Base-by-base conservation (phyloP, 306 rosid species). In the Lathyrus oleraceus region DNA sequence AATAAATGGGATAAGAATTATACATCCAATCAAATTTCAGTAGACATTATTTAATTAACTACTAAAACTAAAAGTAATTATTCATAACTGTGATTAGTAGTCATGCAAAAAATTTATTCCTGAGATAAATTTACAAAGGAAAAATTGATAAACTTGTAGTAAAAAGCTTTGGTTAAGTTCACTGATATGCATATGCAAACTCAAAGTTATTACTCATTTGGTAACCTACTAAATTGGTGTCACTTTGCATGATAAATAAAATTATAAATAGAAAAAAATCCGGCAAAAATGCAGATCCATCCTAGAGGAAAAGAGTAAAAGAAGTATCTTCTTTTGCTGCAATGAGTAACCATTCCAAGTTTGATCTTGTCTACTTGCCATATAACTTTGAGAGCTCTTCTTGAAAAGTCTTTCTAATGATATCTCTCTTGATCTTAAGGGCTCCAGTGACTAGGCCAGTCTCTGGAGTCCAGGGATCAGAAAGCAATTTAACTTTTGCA, bases 401-500 rank as follows among this genome's bases (percentile, higher is more conserved):
- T 10, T 87, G 43, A 76, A 89, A 89, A 54, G 88, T 70, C 86
- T 85, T 95, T 76, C 83, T 82, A 61, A 87, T 84, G 49, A 79
- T 52, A 9, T 95, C 99, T 89, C 99, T 89, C 79, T 95, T 95
- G 78, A 91, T 72, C 89, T 95, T 91, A 76, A 95, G 96, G 57
- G 99, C 99, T 38, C 91, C 97, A 13, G 99, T 95, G 54, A 91
- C 97, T 47, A 95, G 82, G 59, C 97, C 99, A 40, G 88, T 57
- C 66, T 95, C 97, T 9, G 92, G 96, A 76, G 95, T 87, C 99
- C 99, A 95, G 1, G 88, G 85, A 10, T 86, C 84, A 0, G 79
- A 78, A 75, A 95, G 83, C 81, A 91, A 74, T 73, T 71, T 87
- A 75, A 91, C 72, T 82, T 91, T 91, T 43, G 86, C 89, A 60